phyloP scores from a whole-genome alignment of 345 rosid species.

The Lenwebbia sp. region DNA sequence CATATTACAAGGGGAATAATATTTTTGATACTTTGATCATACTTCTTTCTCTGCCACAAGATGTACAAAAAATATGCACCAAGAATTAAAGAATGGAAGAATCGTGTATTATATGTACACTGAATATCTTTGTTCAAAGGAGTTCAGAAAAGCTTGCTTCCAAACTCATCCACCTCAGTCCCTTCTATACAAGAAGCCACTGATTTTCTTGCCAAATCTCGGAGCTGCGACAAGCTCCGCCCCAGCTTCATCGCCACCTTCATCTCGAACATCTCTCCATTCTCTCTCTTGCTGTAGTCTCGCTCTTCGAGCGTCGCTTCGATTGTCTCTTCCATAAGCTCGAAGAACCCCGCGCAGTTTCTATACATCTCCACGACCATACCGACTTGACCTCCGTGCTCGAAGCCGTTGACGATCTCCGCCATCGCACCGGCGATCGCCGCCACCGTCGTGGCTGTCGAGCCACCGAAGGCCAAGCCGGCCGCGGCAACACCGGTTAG shows the following conservation, averaged over 20 bases:
- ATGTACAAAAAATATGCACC: background rate
- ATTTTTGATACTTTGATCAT: background rate
- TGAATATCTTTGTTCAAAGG: background rate
- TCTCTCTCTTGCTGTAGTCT: conserved; percentile 17
- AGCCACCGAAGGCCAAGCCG: conserved; percentile 9
- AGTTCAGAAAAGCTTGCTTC: conserved; percentile 31
- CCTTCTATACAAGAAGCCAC: background rate
- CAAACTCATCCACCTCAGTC: conserved; percentile 22
- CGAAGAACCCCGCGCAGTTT: conserved; percentile 31
- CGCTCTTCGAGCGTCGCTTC: conserved; percentile 8
- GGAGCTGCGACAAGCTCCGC: conserved; percentile 38
- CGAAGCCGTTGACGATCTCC: conserved; percentile 13
- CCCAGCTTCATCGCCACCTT: conserved; percentile 33
- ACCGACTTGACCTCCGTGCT: conserved; percentile 41
- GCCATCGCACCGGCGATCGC: conserved; percentile 24
- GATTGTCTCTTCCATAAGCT: conserved; percentile 15
- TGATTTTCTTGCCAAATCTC: conserved; percentile 22
- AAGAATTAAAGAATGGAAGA: background rate
- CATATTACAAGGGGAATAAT: no score
- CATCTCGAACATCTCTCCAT: conserved; percentile 29
- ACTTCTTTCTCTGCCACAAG: no score
- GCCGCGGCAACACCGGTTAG: conserved; percentile 27
- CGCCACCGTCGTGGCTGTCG: conserved; percentile 10
- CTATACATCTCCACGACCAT: conserved; percentile 53
- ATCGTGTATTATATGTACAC: background rate